A percentile compares a stretch with the other conserved stretches of the same genome.
These are phyloP conservation scores for Verticillium longisporum DNA, from an alignment of 2,329 filamentous ascomycete species.

Conservation along the genomic window DNA sequence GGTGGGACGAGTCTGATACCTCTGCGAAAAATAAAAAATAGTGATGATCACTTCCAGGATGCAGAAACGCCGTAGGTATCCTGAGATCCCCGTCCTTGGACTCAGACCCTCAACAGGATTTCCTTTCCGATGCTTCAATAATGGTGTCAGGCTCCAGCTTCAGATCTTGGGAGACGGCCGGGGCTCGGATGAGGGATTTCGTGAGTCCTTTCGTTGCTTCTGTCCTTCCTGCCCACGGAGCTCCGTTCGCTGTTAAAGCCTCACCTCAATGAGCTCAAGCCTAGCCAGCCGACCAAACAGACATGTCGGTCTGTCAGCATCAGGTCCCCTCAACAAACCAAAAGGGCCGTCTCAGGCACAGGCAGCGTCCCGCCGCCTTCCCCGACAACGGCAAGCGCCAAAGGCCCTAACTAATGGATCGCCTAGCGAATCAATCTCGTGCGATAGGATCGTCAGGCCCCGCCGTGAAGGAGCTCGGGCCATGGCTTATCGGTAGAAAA, in stretches of 20 bases:
- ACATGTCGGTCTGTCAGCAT: neutral
- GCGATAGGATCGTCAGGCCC: neutral
- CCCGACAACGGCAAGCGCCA: neutral
- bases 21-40: neutral
- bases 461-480: neutral
- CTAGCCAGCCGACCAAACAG: neutral
- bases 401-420: neutral
- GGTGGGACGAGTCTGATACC: neutral
- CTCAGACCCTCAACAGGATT: neutral
- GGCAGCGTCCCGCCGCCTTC: neutral
- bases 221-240: neutral
- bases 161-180: neutral
- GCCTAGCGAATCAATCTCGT: neutral
- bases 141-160: neutral
- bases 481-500: neutral
- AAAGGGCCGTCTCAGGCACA: neutral
- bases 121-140: neutral
- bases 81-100: neutral
- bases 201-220: neutral
- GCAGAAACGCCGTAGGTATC: neutral
- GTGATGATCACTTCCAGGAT: neutral
- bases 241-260: neutral
- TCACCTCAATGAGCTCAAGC: neutral
- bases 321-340: conserved; percentile 2
- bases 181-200: neutral